Conservation (phyloP, 2,329 filamentous ascomycete genomes). For the Aspergillus hiratsukae region DNA sequence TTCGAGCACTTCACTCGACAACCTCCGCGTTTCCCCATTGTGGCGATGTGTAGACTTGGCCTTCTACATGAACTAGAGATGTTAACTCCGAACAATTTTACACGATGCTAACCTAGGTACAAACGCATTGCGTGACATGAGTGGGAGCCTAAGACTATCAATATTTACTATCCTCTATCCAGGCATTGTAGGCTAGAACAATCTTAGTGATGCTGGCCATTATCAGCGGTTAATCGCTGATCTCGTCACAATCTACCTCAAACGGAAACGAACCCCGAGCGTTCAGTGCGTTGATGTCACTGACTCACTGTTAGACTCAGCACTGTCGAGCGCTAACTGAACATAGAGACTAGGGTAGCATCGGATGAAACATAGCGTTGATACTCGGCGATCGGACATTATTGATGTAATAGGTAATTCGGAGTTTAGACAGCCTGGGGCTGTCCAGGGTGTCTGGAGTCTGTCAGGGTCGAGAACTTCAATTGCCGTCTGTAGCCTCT, state of each 20-base stretch:
- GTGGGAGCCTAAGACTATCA: neutral
- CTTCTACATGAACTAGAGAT: neutral
- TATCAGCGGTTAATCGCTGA: neutral
- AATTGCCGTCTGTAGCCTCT: neutral
- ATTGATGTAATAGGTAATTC: too few relatives aligned
- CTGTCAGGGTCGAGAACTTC: neutral
- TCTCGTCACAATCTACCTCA: neutral
- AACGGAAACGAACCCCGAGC: neutral
- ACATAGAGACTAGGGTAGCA: too few relatives aligned
- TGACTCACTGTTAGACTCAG: too few relatives aligned
- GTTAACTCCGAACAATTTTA: neutral
- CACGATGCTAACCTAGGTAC: too few relatives aligned
- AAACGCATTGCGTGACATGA: too few relatives aligned
- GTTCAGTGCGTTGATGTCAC: neutral
- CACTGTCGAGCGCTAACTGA: too few relatives aligned
- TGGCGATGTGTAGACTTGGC: neutral
- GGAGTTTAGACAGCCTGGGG: too few relatives aligned
- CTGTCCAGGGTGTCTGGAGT: too few relatives aligned
- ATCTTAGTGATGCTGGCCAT: neutral
- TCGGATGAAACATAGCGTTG: too few relatives aligned
- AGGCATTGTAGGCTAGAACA: neutral
- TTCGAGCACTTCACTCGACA: neutral
- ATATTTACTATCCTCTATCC: neutral
- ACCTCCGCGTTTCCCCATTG: too few relatives aligned
- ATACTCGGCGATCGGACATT: too few relatives aligned